Evolutionary conservation across 371 early-diverging fungal species (phyloP).

Genomic region (Lichtheimia ramosa): DNA sequence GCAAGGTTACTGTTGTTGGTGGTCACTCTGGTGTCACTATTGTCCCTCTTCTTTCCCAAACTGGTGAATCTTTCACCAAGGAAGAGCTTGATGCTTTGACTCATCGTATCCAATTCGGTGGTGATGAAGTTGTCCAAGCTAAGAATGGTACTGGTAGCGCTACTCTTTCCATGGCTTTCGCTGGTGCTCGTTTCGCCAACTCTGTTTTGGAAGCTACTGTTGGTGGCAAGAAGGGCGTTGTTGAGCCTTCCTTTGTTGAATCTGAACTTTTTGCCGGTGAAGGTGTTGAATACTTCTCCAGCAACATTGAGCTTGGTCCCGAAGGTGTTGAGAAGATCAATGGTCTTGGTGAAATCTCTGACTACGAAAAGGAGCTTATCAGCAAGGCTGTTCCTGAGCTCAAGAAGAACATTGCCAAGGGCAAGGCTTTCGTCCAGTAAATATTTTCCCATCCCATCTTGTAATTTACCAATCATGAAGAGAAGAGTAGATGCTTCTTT

Average conservation of each 20-base stretch:
- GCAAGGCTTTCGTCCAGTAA: slow-evolving; percentile 63
- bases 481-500: not conserved
- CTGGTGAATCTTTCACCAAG: slow-evolving; percentile 81
- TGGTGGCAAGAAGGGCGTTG: slow-evolving; percentile 83
- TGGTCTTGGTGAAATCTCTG: slow-evolving; percentile 83
- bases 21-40: slow-evolving; percentile 99
- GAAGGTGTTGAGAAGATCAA: slow-evolving; percentile 92
- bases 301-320: slow-evolving; percentile 93
- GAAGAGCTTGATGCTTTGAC: slow-evolving; percentile 92
- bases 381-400: slow-evolving; percentile 89
- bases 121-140: slow-evolving; percentile 99
- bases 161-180: slow-evolving; percentile 98
- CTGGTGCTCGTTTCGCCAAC: slow-evolving; percentile 95
- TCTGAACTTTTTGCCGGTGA: slow-evolving; percentile 69
- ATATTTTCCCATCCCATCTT: slow-evolving; percentile 4
- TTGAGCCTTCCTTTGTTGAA: slow-evolving; percentile 94
- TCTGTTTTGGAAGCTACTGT: slow-evolving; percentile 89
- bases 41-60: slow-evolving; percentile 92
- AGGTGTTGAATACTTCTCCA: slow-evolving; percentile 92
- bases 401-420: slow-evolving; percentile 92
- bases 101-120: slow-evolving; percentile 98
- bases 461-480: not conserved
- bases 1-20: slow-evolving; percentile 93
- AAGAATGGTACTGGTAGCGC: slow-evolving; percentile 98
- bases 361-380: slow-evolving; percentile 90